Evolutionary conservation across 2,329 filamentous ascomycete species (phyloP).

Genomic region (Trichoderma lentiforme): DNA sequence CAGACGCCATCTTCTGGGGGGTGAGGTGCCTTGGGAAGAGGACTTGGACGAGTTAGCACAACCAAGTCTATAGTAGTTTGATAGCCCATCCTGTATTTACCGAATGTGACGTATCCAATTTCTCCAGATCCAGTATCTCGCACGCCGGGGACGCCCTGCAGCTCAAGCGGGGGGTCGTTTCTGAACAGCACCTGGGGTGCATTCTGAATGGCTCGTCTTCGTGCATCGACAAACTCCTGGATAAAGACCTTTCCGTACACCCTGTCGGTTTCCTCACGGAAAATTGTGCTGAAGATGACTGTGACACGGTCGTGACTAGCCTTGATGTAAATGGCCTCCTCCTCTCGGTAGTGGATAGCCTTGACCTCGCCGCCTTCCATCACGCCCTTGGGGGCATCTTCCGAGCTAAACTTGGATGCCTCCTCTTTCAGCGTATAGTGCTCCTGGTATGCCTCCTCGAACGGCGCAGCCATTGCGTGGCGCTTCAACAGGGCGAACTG

Average conservation of each 20-base stretch:
- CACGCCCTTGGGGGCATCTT: slow-evolving; percentile 88
- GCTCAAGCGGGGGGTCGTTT: slow-evolving; percentile 88
- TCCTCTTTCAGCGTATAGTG: slow-evolving; percentile 83
- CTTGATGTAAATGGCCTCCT: slow-evolving; percentile 98
- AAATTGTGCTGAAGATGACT: slow-evolving; percentile 97
- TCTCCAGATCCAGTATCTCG: slow-evolving; percentile 72
- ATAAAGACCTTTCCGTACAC: slow-evolving; percentile 98
- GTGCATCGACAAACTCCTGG: slow-evolving; percentile 96
- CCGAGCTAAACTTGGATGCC: slow-evolving; percentile 86
- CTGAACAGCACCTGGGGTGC: slow-evolving; percentile 96
- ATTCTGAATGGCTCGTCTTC: slow-evolving; percentile 93
- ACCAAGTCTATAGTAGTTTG: not conserved
- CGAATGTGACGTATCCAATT: slow-evolving; percentile 97
- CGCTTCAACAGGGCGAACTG: slow-evolving; percentile 91
- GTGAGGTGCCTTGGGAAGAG: slow-evolving; percentile 94
- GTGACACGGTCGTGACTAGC: slow-evolving; percentile 96
- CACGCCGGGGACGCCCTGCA: slow-evolving; percentile 84
- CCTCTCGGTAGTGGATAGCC: slow-evolving; percentile 96
- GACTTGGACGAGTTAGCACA: slow-evolving; percentile 51
- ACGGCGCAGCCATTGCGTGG: slow-evolving; percentile 97
- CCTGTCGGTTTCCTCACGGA: slow-evolving; percentile 94
- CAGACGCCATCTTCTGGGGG: slow-evolving; percentile 82
- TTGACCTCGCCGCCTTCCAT: slow-evolving; percentile 88
- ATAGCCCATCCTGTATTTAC: slow-evolving; percentile 46
- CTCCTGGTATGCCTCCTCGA: slow-evolving; percentile 94